Evolutionary conservation across 768 basidiomycete genomes (phyloP).

Genomic region (Suillus subluteus): DNA sequence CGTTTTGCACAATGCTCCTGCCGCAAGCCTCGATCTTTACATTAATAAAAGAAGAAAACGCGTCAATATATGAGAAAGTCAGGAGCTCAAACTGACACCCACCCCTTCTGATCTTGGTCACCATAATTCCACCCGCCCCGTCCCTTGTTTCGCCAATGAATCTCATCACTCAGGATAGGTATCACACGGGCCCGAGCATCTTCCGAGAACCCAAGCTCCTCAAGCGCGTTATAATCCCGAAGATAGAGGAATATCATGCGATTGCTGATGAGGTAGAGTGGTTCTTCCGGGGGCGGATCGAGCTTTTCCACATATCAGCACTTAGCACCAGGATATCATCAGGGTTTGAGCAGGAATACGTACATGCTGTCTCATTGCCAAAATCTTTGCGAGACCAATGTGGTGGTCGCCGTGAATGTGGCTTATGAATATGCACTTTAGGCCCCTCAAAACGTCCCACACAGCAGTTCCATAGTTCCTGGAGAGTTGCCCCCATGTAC

Average conservation of each 20-base stretch:
- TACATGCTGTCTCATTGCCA: slow-evolving; percentile 73
- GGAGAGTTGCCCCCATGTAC: slow-evolving; percentile 87
- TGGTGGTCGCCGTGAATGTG: slow-evolving; percentile 96
- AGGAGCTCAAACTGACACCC: background rate
- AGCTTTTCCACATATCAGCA: slow-evolving; percentile 49
- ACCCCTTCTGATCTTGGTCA: slow-evolving; percentile 8
- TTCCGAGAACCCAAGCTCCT: slow-evolving; percentile 67
- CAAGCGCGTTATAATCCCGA: slow-evolving; percentile 69
- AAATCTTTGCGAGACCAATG: slow-evolving; percentile 74
- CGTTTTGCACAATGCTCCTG: slow-evolving; percentile 46
- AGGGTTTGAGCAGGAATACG: slow-evolving; percentile 16
- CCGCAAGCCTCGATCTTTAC: slow-evolving; percentile 48
- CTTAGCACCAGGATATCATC: slow-evolving; percentile 6
- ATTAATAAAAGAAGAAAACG: background rate
- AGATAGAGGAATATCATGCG: slow-evolving; percentile 66
- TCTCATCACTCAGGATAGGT: slow-evolving; percentile 55
- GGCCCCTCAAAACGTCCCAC: slow-evolving; percentile 63
- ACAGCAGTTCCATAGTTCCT: slow-evolving; percentile 72
- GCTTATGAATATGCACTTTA: slow-evolving; percentile 84
- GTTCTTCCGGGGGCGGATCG: slow-evolving; percentile 57
- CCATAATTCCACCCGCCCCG: background rate
- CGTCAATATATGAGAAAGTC: background rate
- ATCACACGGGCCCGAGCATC: slow-evolving; percentile 53
- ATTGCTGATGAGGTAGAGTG: slow-evolving; percentile 73
- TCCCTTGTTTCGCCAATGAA: slow-evolving; percentile 49